Conservation (phyloP, 768 basidiomycete species). For the Daedalea quercina region DNA sequence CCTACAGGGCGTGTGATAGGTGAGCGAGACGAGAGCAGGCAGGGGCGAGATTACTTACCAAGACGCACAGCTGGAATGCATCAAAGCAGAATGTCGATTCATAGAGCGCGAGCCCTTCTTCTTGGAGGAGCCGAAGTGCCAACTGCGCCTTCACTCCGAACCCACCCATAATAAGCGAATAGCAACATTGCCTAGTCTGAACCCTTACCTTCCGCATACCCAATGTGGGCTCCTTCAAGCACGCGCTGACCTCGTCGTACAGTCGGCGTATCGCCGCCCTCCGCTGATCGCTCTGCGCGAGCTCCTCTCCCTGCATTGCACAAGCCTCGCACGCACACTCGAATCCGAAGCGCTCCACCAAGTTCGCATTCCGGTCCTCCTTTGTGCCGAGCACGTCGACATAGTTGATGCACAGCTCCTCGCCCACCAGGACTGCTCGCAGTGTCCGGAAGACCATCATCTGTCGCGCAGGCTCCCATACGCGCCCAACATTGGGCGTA, state of each 20-base stretch:
- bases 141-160: conserved; percentile 15
- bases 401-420: conserved; percentile 24
- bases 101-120: conserved; percentile 21
- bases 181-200: not conserved
- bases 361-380: conserved; percentile 7
- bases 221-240: conserved; percentile 18
- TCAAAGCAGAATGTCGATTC: conserved; percentile 24
- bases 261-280: conserved; percentile 12
- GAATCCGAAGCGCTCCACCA: conserved; percentile 14
- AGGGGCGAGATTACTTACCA: conserved; percentile 6
- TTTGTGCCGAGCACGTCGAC: conserved; percentile 15
- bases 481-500: conserved; percentile 21
- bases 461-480: conserved; percentile 18
- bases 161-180: not conserved
- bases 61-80: conserved; percentile 24
- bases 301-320: conserved; percentile 10
- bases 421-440: conserved; percentile 13
- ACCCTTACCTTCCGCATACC: conserved; percentile 21
- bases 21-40: not conserved
- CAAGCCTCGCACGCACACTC: conserved; percentile 18
- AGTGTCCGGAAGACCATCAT: conserved; percentile 21
- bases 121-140: conserved; percentile 19
- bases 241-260: conserved; percentile 17
- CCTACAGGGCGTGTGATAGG: not conserved
- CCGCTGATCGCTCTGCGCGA: conserved; percentile 16